A percentile compares a stretch with the other conserved stretches of the same genome.
phyloP scores from a whole-genome alignment of 1,284 basidiomycete genomes.

The Leccinum pachyderme region DNA sequence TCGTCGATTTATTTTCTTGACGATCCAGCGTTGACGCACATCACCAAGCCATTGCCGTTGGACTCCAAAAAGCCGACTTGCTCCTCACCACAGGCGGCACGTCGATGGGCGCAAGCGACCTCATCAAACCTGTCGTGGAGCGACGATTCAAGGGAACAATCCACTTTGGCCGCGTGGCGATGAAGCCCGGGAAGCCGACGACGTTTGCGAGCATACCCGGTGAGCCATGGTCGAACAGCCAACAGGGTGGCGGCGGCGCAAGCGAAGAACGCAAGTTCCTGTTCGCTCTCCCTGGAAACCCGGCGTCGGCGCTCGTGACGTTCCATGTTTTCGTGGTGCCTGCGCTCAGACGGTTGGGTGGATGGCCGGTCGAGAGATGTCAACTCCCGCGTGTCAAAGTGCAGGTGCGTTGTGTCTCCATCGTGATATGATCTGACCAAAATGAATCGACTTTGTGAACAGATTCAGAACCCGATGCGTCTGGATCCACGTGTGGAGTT shows the following conservation, averaged over 20 bases:
- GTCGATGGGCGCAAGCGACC: slow-evolving; percentile 85
- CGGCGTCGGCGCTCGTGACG: slow-evolving; percentile 85
- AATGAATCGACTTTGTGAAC: slow-evolving; percentile 1
- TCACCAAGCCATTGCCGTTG: slow-evolving; percentile 53
- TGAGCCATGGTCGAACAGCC: neutral
- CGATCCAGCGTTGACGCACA: slow-evolving; percentile 57
- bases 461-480: slow-evolving; percentile 60
- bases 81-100: slow-evolving; percentile 86
- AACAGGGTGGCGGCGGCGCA: slow-evolving; percentile 10
- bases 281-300: slow-evolving; percentile 88
- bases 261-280: slow-evolving; percentile 49
- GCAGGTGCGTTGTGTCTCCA: slow-evolving; percentile 41
- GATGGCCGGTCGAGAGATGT: slow-evolving; percentile 55
- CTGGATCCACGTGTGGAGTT: slow-evolving; percentile 80
- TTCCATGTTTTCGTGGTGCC: slow-evolving; percentile 86
- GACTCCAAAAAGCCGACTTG: slow-evolving; percentile 66
- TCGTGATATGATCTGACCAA: neutral
- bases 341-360: slow-evolving; percentile 70
- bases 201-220: slow-evolving; percentile 78
- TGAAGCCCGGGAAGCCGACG: slow-evolving; percentile 81
- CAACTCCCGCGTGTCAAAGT: slow-evolving; percentile 67
- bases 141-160: slow-evolving; percentile 69
- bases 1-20: neutral
- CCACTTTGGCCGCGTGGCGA: slow-evolving; percentile 75
- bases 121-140: slow-evolving; percentile 87